Base-by-base conservation (phyloP, 1,284 basidiomycete species). In the Ceratobasidium sp. region DNA sequence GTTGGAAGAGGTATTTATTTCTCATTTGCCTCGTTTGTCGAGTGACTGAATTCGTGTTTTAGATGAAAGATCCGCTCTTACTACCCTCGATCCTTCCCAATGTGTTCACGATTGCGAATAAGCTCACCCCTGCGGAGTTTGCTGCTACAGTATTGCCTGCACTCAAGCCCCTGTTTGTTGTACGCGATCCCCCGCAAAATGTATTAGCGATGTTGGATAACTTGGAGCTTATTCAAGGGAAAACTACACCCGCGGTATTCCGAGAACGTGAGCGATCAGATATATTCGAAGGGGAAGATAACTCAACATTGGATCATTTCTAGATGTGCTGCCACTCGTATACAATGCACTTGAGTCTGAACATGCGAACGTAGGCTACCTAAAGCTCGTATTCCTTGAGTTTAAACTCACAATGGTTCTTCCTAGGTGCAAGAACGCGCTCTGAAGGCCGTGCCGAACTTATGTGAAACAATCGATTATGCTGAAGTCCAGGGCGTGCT, bases 1-100 rank as follows among this genome's bases (percentile, higher is more conserved):
- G n/a, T 82, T 98, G 9, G 96, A 98, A 83, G 96, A 97, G 85
- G 93, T 94, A 73, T 73, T 86, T 77, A 44, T 54, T 13, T 55
- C 49, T 16, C n/a, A 47, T 61, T 28, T 55, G 21, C 30, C 46
- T 35, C 73, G 38, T 62, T 59, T 1, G 32, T 35, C 23, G 2
- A 16, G n/a, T 50, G 38, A 43, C 16, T 61, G n/a, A 46, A 57
- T 43, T 50, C 16, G 54, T n/a, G 18, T 66, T 43, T 21, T 76
- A 95, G 92, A 96, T 97, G 94, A 98, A 96, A 86, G 95, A 98
- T 79, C 88, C 87, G 2, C 89, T 94, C 77, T 86, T 98, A 1
- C 82, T 99, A 61, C 97, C 98, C 1, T 98, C 98, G 80, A 93
- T 99, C 74, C 84, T 99, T n/a, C 97, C 97, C 0, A 98, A 98